These are phyloP conservation scores for Syzygium grande DNA, from an alignment of 345 rosid genomes.

Conservation along the genomic window DNA sequence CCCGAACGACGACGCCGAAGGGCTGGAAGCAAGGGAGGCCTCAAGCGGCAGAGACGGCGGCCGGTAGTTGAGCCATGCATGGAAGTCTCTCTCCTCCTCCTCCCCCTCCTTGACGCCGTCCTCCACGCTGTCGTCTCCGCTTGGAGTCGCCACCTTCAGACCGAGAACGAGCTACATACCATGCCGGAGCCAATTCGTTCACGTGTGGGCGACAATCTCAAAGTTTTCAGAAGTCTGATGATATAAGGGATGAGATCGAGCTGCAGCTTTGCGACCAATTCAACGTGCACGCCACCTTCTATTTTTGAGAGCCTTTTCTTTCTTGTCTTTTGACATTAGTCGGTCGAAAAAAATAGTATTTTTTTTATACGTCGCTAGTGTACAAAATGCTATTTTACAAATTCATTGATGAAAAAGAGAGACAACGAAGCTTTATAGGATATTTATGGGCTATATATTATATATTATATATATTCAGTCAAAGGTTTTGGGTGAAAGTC, in stretches of 20 bases:
- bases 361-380: background rate
- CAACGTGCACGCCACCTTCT: background rate
- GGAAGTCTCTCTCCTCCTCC: background rate
- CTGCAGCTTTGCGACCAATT: background rate
- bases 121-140: background rate
- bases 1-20: background rate
- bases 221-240: background rate
- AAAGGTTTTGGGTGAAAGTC: background rate
- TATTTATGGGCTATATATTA: background rate
- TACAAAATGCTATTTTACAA: background rate
- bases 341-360: background rate
- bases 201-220: background rate
- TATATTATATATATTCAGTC: background rate
- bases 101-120: background rate
- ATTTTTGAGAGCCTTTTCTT: background rate
- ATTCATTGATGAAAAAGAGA: background rate
- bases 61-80: background rate
- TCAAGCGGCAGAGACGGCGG: background rate
- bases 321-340: background rate
- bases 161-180: background rate
- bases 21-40: background rate
- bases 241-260: background rate
- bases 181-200: background rate
- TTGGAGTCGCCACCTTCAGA: conserved; percentile 5
- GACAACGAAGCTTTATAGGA: background rate